Conservation (phyloP, 768 basidiomycete genomes). For the Xerocomellus dryophilus region DNA sequence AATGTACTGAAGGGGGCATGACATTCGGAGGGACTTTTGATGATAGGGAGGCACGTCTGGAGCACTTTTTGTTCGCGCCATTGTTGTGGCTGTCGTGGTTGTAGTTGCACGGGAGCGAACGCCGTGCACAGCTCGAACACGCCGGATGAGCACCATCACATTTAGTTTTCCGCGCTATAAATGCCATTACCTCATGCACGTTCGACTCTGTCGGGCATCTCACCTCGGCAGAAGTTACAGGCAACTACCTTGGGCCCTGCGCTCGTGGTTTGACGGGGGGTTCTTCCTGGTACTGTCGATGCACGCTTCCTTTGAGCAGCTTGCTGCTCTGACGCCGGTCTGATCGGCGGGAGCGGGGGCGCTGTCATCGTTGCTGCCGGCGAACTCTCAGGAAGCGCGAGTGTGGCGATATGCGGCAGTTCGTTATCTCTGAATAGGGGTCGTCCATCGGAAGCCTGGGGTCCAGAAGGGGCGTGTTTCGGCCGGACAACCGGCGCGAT, state of each 20-base stretch:
- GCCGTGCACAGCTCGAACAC: slow-evolving; percentile 78
- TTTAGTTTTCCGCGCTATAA: slow-evolving; percentile 79
- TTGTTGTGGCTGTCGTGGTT: slow-evolving; percentile 54
- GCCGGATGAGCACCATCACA: slow-evolving; percentile 86
- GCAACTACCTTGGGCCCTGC: slow-evolving; percentile 86
- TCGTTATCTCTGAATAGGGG: slow-evolving; percentile 58
- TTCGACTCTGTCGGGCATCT: slow-evolving; percentile 23
- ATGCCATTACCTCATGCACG: slow-evolving; percentile 4
- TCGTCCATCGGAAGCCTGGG: slow-evolving; percentile 34
- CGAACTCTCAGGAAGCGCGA: slow-evolving; percentile 56
- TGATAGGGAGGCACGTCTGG: slow-evolving; percentile 53
- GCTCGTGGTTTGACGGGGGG: slow-evolving; percentile 52
- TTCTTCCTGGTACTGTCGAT: slow-evolving; percentile 64
- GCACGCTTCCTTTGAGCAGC: slow-evolving; percentile 68
- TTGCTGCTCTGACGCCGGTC: slow-evolving; percentile 65
- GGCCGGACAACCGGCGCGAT: slow-evolving; percentile 36
- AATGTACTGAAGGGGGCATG: slow-evolving; percentile 38
- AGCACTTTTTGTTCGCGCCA: slow-evolving; percentile 36
- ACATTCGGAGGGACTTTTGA: slow-evolving; percentile 34
- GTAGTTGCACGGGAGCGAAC: slow-evolving; percentile 76
- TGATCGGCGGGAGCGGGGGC: slow-evolving; percentile 58
- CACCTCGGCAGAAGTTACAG: slow-evolving; percentile 87
- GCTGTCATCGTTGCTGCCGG: slow-evolving; percentile 59
- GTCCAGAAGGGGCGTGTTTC: slow-evolving; percentile 28
- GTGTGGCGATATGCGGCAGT: slow-evolving; percentile 69